Evolutionary conservation across 169 alveolate genomes (phyloP).

Genomic region (Cryptosporidium baileyi): DNA sequence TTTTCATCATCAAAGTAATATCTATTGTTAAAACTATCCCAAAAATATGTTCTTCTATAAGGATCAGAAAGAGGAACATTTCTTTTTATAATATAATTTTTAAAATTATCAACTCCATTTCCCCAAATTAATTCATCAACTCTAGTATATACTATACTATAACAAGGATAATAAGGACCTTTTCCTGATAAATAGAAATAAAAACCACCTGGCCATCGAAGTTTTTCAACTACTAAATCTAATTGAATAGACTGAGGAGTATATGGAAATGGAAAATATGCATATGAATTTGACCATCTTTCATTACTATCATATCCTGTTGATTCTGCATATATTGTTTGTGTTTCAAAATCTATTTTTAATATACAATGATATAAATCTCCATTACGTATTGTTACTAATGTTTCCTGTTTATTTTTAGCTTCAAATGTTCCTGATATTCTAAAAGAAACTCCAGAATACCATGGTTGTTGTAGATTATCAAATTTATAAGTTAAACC

Average conservation of each 20-base stretch:
- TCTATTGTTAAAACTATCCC: constrained; percentile 18
- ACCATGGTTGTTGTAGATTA: constrained; percentile 25
- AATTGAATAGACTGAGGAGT: constrained; percentile 6
- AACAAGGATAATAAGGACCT: constrained; percentile 55
- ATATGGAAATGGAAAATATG: constrained; percentile 54
- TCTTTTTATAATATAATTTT: constrained; percentile 7
- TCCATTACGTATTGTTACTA: constrained; percentile 62
- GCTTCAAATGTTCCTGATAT: constrained; percentile 35
- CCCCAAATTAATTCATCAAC: constrained; percentile 25
- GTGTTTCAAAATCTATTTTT: constrained; percentile 27
- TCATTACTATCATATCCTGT: constrained; percentile 1
- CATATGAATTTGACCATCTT: constrained; percentile 3
- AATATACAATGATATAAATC: constrained; percentile 21
- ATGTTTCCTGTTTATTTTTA: neutral
- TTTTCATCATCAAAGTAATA: constrained; percentile 22
- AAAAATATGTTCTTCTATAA: constrained; percentile 19
- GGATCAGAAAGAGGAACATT: constrained; percentile 68
- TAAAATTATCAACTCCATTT: neutral
- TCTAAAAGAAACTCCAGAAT: constrained; percentile 61
- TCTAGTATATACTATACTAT: neutral
- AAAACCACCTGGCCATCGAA: constrained; percentile 70
- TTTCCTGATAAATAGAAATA: constrained; percentile 46
- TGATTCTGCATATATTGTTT: constrained; percentile 19
- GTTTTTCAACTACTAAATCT: constrained; percentile 42
- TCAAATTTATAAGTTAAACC: constrained; percentile 25